Base-by-base conservation (phyloP, 2,329 filamentous ascomycete species). In the Pleomassaria siparia region DNA sequence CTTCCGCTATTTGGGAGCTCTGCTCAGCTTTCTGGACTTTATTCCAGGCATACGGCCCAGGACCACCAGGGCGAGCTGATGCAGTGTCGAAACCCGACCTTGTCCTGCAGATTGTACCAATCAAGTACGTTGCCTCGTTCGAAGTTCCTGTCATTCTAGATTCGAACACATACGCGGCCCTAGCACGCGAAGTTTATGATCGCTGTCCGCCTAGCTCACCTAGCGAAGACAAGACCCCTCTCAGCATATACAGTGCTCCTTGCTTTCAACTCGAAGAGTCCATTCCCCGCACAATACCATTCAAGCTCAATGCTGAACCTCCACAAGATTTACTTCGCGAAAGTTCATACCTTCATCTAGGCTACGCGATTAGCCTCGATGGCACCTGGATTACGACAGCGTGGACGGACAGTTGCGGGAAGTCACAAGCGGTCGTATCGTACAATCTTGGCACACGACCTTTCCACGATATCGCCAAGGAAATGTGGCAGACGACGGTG, bases 321-420 rank as follows among this genome's bases (percentile, higher is more conserved):
- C 89, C 88, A 0, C 80, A 83, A 15, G 88, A 89, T 15, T 74
- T 92, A 5, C 75, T 94, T 44, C 82, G 87, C 46, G 89, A 94
- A 64, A 89, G 91, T 55, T 88, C 84, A 0, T 87, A 87, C 60
- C 82, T 95, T 24, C 89, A 95, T 65, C 75, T 95, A 36, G 88
- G 86, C 1, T 95, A 95, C 61, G 82, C 87, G 2, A 80, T 85
- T 46, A 91, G 88, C 60, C 76, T 85, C 10, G 88, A 92, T 64
- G 83, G 86, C 16, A 77, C 85, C 8, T 95, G 90, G 90, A 74
- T 94, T 29, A 86, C 85, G 11, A 87, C 84, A 5, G 86, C 87
- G 0, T 95, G 89, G 89, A 89, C 86, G 1, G 88, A 95, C 63
- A 89, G 84, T 56, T 81, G 81, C 21, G 89, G 89, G 2, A 83